Evolutionary conservation across 1,139 yeast species (phyloP).

Genomic region (Magnusiomyces ingens): DNA sequence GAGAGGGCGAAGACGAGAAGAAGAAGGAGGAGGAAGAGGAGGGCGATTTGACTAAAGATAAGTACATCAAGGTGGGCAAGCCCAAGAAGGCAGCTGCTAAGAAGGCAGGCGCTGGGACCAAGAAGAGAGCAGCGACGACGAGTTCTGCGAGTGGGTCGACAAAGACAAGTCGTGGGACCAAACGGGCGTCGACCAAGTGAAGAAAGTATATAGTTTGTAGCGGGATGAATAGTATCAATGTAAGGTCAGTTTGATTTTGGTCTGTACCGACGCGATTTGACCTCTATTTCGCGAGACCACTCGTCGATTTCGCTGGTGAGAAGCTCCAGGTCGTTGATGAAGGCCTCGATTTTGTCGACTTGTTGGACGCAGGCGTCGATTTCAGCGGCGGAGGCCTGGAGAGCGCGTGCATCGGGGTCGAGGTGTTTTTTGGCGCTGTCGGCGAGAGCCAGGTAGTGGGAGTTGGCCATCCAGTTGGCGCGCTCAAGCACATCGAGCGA

Average conservation of each 20-base stretch:
- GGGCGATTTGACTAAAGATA: conserved; percentile 47
- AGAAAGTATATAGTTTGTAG: neutral
- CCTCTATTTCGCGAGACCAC: conserved; percentile 52
- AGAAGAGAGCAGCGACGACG: conserved; percentile 4
- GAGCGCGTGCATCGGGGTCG: conserved; percentile 21
- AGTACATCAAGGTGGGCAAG: conserved; percentile 46
- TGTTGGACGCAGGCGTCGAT: conserved; percentile 31
- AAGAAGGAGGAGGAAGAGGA: conserved; percentile 29
- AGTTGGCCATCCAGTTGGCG: conserved; percentile 27
- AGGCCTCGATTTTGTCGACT: conserved; percentile 41
- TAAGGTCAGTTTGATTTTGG: neutral
- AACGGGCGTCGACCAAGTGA: no score
- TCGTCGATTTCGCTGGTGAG: conserved; percentile 51
- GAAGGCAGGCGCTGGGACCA: conserved; percentile 16
- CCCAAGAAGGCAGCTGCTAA: conserved; percentile 20
- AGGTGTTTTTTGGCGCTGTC: conserved; percentile 26
- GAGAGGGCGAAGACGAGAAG: conserved; percentile 46
- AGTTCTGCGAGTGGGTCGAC: no score
- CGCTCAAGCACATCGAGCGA: conserved; percentile 32
- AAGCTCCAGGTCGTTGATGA: conserved; percentile 41
- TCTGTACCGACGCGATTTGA: conserved; percentile 31
- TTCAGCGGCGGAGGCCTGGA: conserved; percentile 30
- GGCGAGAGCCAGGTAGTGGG: conserved; percentile 27
- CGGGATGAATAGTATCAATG: neutral
- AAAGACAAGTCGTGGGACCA: no score